Evolutionary conservation across 352 stramenopile genomes (phyloP).

Genomic region (Elongisporangium anandrum): DNA sequence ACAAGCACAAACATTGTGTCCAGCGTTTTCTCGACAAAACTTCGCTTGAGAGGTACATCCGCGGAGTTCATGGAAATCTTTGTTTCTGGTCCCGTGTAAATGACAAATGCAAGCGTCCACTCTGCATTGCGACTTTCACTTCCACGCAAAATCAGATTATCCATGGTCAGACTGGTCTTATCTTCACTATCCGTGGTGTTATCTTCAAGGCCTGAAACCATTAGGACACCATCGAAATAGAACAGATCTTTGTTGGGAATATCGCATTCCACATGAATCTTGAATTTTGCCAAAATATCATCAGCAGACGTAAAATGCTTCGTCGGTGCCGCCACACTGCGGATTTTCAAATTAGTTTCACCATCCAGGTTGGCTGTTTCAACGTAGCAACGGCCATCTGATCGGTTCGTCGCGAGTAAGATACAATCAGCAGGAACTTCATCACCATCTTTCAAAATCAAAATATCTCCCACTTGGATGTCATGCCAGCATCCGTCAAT

Average conservation of each 20-base stretch:
- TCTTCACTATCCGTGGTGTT: constrained; percentile 10
- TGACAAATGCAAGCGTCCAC: constrained; percentile 81
- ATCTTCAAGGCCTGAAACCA: constrained; percentile 23
- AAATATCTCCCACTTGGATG: constrained; percentile 78
- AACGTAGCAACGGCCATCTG: constrained; percentile 78
- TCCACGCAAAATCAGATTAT: constrained; percentile 84
- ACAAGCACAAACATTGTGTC: constrained; percentile 88
- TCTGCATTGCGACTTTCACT: constrained; percentile 83
- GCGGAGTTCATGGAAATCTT: constrained; percentile 86
- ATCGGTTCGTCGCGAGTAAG: constrained; percentile 65
- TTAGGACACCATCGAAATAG: constrained; percentile 78
- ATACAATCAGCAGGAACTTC: constrained; percentile 82
- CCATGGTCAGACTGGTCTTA: constrained; percentile 72
- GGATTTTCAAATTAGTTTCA: constrained; percentile 88
- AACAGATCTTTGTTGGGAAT: constrained; percentile 84
- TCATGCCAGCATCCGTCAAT: constrained; percentile 79
- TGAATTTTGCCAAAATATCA: constrained; percentile 65
- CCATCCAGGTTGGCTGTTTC: constrained; percentile 86
- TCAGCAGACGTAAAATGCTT: constrained; percentile 73
- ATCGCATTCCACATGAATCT: constrained; percentile 73
- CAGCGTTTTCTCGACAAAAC: constrained; percentile 83
- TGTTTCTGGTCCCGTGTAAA: constrained; percentile 81
- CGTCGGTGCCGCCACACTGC: constrained; percentile 66
- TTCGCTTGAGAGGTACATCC: constrained; percentile 78
- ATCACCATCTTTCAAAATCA: constrained; percentile 80